Conservation (phyloP, 2,329 filamentous ascomycete species). For the Aureobasidium uvarum region DNA sequence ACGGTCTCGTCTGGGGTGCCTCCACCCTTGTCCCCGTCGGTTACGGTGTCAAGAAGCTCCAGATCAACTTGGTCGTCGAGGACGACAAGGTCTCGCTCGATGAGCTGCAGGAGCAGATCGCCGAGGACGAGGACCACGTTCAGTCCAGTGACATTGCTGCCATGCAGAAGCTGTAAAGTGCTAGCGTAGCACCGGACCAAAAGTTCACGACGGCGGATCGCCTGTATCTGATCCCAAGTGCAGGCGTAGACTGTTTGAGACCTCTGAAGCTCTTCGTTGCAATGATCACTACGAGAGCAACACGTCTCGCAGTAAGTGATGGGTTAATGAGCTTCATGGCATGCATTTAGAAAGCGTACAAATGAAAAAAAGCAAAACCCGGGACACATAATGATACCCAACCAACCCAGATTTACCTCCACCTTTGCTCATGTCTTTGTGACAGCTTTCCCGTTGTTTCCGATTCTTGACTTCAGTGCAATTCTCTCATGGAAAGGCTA, state of each 20-base stretch:
- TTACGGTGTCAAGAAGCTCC: conserved; percentile 98
- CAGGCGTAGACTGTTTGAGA: background rate
- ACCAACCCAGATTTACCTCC: conserved; percentile 1
- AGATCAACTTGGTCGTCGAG: conserved; percentile 97
- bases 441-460: background rate
- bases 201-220: conserved; percentile 7
- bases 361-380: conserved; percentile 25
- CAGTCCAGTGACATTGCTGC: conserved; percentile 89
- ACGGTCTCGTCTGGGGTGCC: conserved; percentile 94
- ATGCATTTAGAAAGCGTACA: conserved; percentile 27
- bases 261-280: conserved; percentile 9
- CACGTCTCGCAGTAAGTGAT: conserved; percentile 22
- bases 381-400: conserved; percentile 24
- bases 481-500: background rate
- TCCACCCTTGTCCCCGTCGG: conserved; percentile 87
- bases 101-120: conserved; percentile 84
- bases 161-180: conserved; percentile 84
- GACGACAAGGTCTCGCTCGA: conserved; percentile 90
- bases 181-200: conserved; percentile 14
- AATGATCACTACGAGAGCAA: conserved; percentile 5
- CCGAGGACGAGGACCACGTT: conserved; percentile 87
- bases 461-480: background rate
- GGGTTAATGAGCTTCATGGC: conserved; percentile 27
- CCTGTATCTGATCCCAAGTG: conserved; percentile 17
- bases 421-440: background rate